A percentile compares a stretch with the other conserved stretches of the same genome.
Evolutionary conservation across 169 alveolate genomes (phyloP).

Genomic region (Plasmodium sp.): DNA sequence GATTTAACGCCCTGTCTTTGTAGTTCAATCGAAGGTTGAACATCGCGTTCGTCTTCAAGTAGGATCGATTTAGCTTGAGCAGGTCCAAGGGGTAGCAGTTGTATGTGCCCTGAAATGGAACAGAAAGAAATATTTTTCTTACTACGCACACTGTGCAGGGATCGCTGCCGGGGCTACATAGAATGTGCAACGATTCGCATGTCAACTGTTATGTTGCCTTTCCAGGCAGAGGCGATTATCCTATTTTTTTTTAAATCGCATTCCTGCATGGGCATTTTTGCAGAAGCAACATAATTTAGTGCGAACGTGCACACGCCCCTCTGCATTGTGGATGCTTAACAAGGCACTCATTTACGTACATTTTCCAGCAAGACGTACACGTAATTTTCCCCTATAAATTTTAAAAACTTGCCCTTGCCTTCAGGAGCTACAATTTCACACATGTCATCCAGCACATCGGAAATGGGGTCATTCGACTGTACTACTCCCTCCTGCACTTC

Average conservation of each 20-base stretch:
- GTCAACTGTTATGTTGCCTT: neutral
- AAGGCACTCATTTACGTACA: neutral
- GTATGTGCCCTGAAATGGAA: slow-evolving; percentile 62
- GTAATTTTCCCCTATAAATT: slow-evolving; percentile 71
- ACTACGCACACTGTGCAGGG: neutral
- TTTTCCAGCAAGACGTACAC: slow-evolving; percentile 70
- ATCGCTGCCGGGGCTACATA: neutral
- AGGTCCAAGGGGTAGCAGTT: slow-evolving; percentile 65
- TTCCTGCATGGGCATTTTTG: neutral
- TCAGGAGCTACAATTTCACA: slow-evolving; percentile 71
- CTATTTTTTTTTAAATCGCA: neutral
- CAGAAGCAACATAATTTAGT: neutral
- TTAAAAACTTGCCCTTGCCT: slow-evolving; percentile 65
- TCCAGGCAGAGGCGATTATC: neutral
- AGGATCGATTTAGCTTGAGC: slow-evolving; percentile 44
- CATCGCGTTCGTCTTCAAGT: slow-evolving; percentile 51
- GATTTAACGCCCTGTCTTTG: slow-evolving; percentile 51
- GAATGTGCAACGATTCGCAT: neutral
- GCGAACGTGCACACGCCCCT: neutral
- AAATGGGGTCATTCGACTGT: slow-evolving; percentile 8
- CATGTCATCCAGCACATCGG: slow-evolving; percentile 40
- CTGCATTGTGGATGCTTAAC: neutral
- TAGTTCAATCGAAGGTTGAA: slow-evolving; percentile 8
- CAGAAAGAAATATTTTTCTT: neutral
- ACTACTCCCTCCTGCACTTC: neutral